Conservation (phyloP, 257 asterid genomes). For the Solanum clarkiae region DNA sequence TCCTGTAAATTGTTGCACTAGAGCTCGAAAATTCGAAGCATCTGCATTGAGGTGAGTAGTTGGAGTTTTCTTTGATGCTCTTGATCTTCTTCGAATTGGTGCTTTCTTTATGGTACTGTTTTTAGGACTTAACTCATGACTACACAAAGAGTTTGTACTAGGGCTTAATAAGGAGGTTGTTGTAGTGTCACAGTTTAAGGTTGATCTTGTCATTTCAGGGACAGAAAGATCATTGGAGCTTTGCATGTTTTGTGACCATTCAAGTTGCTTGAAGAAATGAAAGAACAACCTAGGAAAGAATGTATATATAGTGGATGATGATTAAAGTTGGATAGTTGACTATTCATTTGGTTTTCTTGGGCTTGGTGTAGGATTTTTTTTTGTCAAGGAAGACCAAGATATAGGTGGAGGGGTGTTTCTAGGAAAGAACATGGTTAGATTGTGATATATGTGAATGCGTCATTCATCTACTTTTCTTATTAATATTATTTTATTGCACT, state of each 20-base stretch:
- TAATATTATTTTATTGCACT: not conserved
- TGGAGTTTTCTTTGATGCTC: conserved; percentile 18
- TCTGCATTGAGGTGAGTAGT: conserved; percentile 10
- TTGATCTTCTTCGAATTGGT: conserved; percentile 6
- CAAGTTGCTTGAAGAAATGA: not conserved
- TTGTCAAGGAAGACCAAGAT: not conserved
- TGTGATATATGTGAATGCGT: not conserved
- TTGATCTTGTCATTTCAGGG: not conserved
- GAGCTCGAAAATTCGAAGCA: conserved; percentile 13
- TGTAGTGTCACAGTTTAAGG: not conserved
- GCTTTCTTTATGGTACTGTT: not conserved
- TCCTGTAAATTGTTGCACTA: conserved; percentile 54
- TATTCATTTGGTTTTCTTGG: not conserved
- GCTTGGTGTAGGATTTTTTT: not conserved
- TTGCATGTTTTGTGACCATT: not conserved
- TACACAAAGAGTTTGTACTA: not conserved
- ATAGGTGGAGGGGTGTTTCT: not conserved
- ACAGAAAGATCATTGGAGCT: not conserved
- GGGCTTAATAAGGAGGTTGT: not conserved
- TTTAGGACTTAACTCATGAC: not conserved
- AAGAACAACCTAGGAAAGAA: not conserved
- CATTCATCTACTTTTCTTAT: not conserved
- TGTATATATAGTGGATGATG: not conserved
- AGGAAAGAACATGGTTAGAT: not conserved
- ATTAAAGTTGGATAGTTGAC: not conserved